Base-by-base conservation (phyloP, 768 basidiomycete species). In the Mycena kentingensis region DNA sequence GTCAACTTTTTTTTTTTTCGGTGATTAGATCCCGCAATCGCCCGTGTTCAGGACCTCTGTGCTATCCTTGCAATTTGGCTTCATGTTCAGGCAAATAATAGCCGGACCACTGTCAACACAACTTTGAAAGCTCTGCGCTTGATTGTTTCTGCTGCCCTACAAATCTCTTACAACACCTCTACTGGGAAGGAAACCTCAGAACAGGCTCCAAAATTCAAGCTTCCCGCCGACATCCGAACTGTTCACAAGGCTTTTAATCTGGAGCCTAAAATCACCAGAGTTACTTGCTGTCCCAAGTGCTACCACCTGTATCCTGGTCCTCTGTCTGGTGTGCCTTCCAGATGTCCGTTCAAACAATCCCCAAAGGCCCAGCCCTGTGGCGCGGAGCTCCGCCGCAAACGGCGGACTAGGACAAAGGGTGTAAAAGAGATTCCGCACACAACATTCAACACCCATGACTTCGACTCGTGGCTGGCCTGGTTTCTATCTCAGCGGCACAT, bases 381-480 rank as follows among this genome's bases (percentile, higher is more conserved):
- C 0, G 22, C 41, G n/a, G 16, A 26, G 11, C 36, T 55, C 3
- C 29, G 12, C 6, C 24, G 28, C 25, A 6, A 12, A 2, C 42
- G 13, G 3, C 26, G 26, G 15, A 10, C 18, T n/a, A 12, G n/a
- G n/a, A n/a, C 39, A 6, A 25, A 38, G 2, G 19, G 1, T 8
- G 8, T 19, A 3, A 49, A 50, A 44, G 2, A 1, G 18, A 37
- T 55, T 10, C 54, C 54, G 13, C 5, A 24, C n/a, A 29, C 21
- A 1, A 44, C 10, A 25, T 55, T 26, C 24, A 32, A 36, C 26
- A 49, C 54, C 2, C 54, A 55, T 26, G 8, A 36, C 18, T 50
- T 55, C n/a, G 28, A 21, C 24, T 31, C 54, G 22, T 55, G 54
- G 54, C 54, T 55, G 21, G 26, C 24, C 13, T 55, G 13, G 13